phyloP scores from a whole-genome alignment of 192 early-diverging fungal genomes.

The Glomus cerebriforme region DNA sequence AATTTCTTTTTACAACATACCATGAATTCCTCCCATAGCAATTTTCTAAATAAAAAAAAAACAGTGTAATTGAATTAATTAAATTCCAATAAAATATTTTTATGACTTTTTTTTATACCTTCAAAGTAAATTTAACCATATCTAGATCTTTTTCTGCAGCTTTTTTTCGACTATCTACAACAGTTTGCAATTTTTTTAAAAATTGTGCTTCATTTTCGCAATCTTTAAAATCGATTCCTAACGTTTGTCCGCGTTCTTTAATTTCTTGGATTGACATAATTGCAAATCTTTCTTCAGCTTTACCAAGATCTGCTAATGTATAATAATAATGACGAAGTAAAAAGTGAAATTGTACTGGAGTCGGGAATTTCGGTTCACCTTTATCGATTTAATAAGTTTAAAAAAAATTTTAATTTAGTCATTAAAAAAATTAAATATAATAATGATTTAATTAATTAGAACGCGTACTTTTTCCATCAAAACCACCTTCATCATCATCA shows the following conservation, averaged over 20 bases:
- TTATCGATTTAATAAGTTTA: background rate
- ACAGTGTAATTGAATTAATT: background rate
- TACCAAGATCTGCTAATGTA: slow-evolving; percentile 7
- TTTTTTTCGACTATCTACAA: slow-evolving; percentile 6
- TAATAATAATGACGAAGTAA: slow-evolving; percentile 50
- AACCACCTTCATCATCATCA: slow-evolving; percentile 57
- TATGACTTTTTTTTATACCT: slow-evolving; percentile 25
- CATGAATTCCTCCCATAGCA: slow-evolving; percentile 48
- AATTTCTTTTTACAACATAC: slow-evolving; percentile 29
- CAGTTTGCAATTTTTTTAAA: slow-evolving; percentile 16
- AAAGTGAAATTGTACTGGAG: slow-evolving; percentile 57
- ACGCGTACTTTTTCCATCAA: slow-evolving; percentile 38
- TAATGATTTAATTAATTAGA: background rate
- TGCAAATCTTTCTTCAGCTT: background rate
- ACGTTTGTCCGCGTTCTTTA: background rate
- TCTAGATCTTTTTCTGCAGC: slow-evolving; percentile 37
- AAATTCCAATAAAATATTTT: background rate
- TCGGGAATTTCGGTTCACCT: slow-evolving; percentile 64
- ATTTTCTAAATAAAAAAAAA: slow-evolving; percentile 34
- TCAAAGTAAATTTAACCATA: slow-evolving; percentile 47
- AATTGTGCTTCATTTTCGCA: slow-evolving; percentile 24
- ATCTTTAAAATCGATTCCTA: slow-evolving; percentile 33
- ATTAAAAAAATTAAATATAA: background rate
- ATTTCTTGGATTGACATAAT: slow-evolving; percentile 31
- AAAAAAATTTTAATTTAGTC: background rate